Percentiles rank a stretch among this genome's conserved stretches.
These are phyloP conservation scores for Alternaria dauci DNA, from an alignment of 2,329 filamentous ascomycete species.

Conservation along the genomic window DNA sequence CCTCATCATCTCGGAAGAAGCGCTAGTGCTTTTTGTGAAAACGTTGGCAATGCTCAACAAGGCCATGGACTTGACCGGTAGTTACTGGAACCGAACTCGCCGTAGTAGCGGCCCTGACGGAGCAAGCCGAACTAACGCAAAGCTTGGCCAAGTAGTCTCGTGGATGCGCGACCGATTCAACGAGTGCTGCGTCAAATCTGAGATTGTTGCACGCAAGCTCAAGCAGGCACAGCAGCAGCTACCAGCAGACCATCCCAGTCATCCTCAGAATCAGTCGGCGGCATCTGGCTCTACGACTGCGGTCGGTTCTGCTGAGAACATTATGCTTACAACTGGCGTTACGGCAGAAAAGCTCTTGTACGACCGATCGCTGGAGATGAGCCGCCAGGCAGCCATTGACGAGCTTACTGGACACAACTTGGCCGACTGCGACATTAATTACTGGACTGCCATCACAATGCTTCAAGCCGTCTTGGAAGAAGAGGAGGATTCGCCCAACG, in stretches of 20 bases:
- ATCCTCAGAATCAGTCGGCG: constrained; percentile 78
- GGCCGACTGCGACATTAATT: constrained; percentile 86
- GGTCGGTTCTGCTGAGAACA: constrained; percentile 75
- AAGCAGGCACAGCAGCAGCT: constrained; percentile 85
- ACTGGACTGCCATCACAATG: constrained; percentile 92
- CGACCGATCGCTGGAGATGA: constrained; percentile 97
- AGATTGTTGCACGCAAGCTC: constrained; percentile 88
- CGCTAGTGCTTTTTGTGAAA: constrained; percentile 95
- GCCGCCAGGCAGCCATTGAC: constrained; percentile 89
- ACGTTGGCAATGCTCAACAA: constrained; percentile 87
- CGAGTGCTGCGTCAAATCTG: constrained; percentile 94
- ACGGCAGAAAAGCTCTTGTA: constrained; percentile 99
- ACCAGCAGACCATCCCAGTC: constrained; percentile 83
- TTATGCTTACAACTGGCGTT: constrained; percentile 84
- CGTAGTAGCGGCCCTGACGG: constrained; percentile 61
- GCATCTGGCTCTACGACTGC: constrained; percentile 66
- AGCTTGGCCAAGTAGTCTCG: constrained; percentile 92
- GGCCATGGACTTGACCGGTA: constrained; percentile 92
- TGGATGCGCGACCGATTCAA: constrained; percentile 96
- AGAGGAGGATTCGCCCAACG: constrained; percentile 67
- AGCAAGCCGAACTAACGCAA: constrained; percentile 48
- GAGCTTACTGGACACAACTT: constrained; percentile 94
- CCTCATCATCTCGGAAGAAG: constrained; percentile 89
- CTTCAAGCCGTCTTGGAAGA: constrained; percentile 91
- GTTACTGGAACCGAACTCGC: constrained; percentile 89